Conservation (phyloP, 1,139 yeast genomes). For the Pichia sp. region DNA sequence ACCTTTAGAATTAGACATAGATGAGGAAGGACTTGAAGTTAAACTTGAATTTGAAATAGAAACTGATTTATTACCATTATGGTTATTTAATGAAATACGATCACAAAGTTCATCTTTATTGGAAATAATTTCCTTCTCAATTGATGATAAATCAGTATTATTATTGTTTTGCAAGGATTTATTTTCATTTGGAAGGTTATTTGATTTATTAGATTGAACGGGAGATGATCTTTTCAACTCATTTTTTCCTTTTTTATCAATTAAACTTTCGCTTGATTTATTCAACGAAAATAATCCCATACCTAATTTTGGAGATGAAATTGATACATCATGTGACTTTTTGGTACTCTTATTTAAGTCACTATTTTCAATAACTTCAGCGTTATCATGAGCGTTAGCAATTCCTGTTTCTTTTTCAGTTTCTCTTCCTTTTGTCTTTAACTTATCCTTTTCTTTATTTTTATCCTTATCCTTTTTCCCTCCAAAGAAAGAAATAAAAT, state of each 20-base stretch:
- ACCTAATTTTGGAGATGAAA: conserved; percentile 12
- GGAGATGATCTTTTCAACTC: neutral
- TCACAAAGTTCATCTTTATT: neutral
- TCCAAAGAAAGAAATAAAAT: conserved; percentile 16
- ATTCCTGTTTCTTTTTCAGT: neutral
- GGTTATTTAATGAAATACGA: neutral
- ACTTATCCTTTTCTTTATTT: conserved; percentile 2
- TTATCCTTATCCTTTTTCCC: conserved; percentile 12
- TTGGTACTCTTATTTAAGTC: neutral
- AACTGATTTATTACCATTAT: neutral
- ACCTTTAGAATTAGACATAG: neutral
- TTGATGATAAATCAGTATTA: neutral
- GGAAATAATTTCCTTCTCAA: neutral
- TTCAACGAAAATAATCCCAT: conserved; percentile 8
- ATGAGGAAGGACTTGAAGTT: neutral
- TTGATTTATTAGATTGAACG: neutral
- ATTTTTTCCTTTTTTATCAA: conserved; percentile 3
- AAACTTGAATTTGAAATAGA: neutral
- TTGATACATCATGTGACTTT: neutral
- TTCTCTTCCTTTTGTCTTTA: neutral
- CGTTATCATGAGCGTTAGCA: neutral
- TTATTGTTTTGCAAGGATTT: neutral
- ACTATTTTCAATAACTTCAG: neutral
- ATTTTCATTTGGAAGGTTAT: neutral
- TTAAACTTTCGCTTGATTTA: conserved; percentile 9